Evolutionary conservation across 2,329 filamentous ascomycete species (phyloP).

Genomic region (Fusarium penzigii): DNA sequence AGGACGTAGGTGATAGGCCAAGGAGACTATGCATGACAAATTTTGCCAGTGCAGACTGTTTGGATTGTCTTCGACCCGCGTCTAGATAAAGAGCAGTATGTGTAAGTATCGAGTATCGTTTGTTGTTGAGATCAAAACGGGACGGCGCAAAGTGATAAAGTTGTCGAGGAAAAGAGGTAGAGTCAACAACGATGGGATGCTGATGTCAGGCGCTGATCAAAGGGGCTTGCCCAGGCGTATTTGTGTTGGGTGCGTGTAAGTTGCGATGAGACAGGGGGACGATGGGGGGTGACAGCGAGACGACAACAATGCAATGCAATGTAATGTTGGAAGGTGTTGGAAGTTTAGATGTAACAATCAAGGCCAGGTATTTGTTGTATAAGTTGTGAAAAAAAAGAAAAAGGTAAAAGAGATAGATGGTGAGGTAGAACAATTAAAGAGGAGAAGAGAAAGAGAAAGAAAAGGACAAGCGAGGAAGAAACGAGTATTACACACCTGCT

Average conservation of each 20-base stretch:
- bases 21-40: conserved; percentile 48
- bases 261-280: conserved; percentile 4
- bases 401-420: no score
- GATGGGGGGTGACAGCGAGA: no score
- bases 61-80: conserved; percentile 38
- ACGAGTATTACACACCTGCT: conserved; percentile 26
- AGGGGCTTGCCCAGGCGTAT: neutral
- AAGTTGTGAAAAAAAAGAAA: no score
- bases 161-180: no score
- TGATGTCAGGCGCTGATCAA: neutral
- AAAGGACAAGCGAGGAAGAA: conserved; percentile 9
- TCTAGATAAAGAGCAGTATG: conserved; percentile 21
- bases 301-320: no score
- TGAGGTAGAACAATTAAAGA: conserved; percentile 8
- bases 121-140: no score
- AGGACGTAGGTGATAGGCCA: conserved; percentile 31
- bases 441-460: conserved; percentile 21
- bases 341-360: no score
- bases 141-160: no score
- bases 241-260: neutral
- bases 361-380: no score
- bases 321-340: no score
- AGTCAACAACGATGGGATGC: neutral
- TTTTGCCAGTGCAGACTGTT: conserved; percentile 45
- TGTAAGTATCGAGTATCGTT: conserved; percentile 1